A percentile compares a stretch with the other conserved stretches of the same genome.
phyloP scores from a whole-genome alignment of 1,284 basidiomycete species.

The Fomitiporia mediterranea region DNA sequence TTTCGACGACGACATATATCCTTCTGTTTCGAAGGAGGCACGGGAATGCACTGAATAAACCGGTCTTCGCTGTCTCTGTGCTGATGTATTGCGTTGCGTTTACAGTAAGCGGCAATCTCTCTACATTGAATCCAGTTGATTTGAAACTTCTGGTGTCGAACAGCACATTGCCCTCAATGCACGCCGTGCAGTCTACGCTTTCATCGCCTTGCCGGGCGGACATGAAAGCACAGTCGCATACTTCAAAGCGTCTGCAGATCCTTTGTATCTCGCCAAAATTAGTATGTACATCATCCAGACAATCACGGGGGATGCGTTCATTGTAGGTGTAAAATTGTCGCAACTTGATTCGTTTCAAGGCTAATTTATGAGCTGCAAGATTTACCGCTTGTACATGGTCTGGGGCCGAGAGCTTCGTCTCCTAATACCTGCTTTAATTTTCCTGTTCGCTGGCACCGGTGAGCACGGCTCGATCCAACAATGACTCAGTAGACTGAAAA shows the following conservation, averaged over 20 bases:
- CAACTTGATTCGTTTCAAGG: background rate
- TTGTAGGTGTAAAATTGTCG: constrained; percentile 9
- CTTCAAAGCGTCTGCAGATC: constrained; percentile 20
- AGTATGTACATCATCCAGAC: constrained; percentile 22
- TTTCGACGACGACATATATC: background rate
- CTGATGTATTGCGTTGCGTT: constrained; percentile 8
- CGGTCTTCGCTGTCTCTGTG: background rate
- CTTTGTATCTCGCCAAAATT: constrained; percentile 19
- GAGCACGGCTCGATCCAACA: background rate
- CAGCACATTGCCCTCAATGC: constrained; percentile 4
- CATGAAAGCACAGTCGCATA: constrained; percentile 13
- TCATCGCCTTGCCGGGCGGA: constrained; percentile 11
- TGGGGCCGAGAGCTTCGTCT: background rate
- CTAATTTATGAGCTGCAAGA: constrained; percentile 6
- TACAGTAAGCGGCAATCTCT: background rate
- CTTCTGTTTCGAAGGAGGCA: background rate
- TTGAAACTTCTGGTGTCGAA: background rate
- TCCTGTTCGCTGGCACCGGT: background rate
- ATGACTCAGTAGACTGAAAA: background rate
- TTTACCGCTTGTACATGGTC: background rate
- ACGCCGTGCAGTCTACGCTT: constrained; percentile 19
- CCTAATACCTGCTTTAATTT: background rate
- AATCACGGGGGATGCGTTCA: constrained; percentile 17
- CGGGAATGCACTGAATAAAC: background rate
- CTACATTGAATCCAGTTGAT: background rate